Evolutionary conservation across 352 stramenopile genomes (phyloP).

Genomic region (Phytophthora pinifolia): DNA sequence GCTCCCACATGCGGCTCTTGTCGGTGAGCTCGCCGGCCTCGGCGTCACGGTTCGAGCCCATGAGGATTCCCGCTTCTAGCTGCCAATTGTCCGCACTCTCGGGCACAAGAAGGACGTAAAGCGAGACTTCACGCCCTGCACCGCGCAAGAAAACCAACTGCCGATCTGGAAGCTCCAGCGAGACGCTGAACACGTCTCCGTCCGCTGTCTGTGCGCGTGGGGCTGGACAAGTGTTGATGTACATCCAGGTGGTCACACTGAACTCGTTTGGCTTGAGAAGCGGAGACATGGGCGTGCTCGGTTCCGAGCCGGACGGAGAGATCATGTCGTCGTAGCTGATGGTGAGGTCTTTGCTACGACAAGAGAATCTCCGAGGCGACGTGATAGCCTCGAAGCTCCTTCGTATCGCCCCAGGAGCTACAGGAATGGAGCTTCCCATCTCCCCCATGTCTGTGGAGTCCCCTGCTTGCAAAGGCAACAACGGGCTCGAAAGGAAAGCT

Average conservation of each 20-base stretch:
- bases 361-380: slow-evolving; percentile 54
- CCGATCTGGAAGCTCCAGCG: slow-evolving; percentile 22
- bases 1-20: slow-evolving; percentile 46
- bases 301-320: slow-evolving; percentile 8
- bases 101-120: slow-evolving; percentile 56
- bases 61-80: slow-evolving; percentile 62
- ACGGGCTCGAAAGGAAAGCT: slow-evolving; percentile 15
- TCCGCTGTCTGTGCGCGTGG: not conserved
- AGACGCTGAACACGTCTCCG: slow-evolving; percentile 2
- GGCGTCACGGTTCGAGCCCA: slow-evolving; percentile 18
- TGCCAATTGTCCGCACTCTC: slow-evolving; percentile 50
- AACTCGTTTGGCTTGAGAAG: slow-evolving; percentile 78
- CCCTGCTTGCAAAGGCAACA: slow-evolving; percentile 4
- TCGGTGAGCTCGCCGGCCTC: slow-evolving; percentile 2
- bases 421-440: not conserved
- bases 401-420: slow-evolving; percentile 20
- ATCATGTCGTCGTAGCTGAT: slow-evolving; percentile 64
- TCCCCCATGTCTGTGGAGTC: not conserved
- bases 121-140: slow-evolving; percentile 52
- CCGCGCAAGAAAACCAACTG: slow-evolving; percentile 80
- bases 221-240: slow-evolving; percentile 30
- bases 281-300: slow-evolving; percentile 43
- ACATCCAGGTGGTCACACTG: slow-evolving; percentile 89
- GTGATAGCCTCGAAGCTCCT: slow-evolving; percentile 80
- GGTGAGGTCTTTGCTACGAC: slow-evolving; percentile 50